These are phyloP conservation scores for Stevia rebaudiana DNA, from an alignment of 140 eudicot species.

Conservation along the genomic window DNA sequence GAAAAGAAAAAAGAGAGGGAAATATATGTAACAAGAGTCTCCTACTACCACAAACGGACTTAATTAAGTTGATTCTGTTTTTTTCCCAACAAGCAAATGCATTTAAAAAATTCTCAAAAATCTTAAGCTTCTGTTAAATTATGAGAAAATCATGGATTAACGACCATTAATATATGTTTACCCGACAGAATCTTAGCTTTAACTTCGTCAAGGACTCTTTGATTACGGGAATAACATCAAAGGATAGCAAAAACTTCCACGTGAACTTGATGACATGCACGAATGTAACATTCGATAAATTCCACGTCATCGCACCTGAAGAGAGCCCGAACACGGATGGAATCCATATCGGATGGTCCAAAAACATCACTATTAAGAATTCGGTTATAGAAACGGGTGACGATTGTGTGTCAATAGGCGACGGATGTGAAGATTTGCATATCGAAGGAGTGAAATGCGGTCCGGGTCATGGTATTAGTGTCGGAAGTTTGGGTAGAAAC, in stretches of 20 bases:
- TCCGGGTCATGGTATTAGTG: slow-evolving; percentile 69
- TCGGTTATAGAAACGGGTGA: slow-evolving; percentile 45
- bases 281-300: slow-evolving; percentile 24
- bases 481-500: slow-evolving; percentile 49
- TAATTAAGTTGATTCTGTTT: too few relatives aligned
- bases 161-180: too few relatives aligned
- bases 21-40: too few relatives aligned
- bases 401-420: slow-evolving; percentile 53
- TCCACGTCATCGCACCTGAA: slow-evolving; percentile 35
- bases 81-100: too few relatives aligned
- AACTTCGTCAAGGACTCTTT: slow-evolving; percentile 30
- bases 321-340: slow-evolving; percentile 76
- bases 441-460: slow-evolving; percentile 51
- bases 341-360: slow-evolving; percentile 40
- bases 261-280: slow-evolving; percentile 30
- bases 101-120: too few relatives aligned
- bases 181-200: slow-evolving; percentile 33
- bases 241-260: slow-evolving; percentile 53
- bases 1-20: too few relatives aligned
- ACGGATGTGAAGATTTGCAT: slow-evolving; percentile 27
- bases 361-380: slow-evolving; percentile 31
- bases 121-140: too few relatives aligned
- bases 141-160: too few relatives aligned
- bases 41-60: too few relatives aligned
- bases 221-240: slow-evolving; percentile 34